Base-by-base conservation (phyloP, 495 filamentous ascomycete species). In the Tuber magnatum region DNA sequence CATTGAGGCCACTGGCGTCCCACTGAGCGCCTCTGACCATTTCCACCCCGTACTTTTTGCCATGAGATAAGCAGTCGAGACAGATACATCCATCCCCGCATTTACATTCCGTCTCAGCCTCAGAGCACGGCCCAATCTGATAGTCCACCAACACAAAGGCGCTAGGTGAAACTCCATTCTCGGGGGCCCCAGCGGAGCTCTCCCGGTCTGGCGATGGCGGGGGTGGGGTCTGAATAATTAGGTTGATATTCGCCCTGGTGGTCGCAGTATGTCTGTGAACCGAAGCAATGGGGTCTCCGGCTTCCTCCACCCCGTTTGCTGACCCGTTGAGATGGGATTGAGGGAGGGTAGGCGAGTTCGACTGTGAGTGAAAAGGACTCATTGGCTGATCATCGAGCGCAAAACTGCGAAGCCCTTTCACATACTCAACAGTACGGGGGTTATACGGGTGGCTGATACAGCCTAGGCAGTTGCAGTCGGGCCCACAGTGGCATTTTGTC, bases 21-120 rank as follows among this genome's bases (percentile, higher is more conserved):
- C 56, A 65, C 28, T 28, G 56, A 65, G 28, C 56, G 56, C 20
- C 8, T 12, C 56, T 20, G 28, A 2, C 42, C 77, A 18, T 73
- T 70, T 1, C 70, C 22, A 71, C 68, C 0, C 73, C 80, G 56
- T 81, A 76, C 42, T 75, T 74, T 35, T 80, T 80, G 65, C 79
- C 80, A 51, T 81, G 80, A 22, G 80, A 81, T 18, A 81, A 41
- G 71, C 80, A 81, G 14, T 76, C 74, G 72, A 81, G 71, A 48
- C 80, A 81, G 12, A 80, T 74, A 39, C 80, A 81, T 35, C 79
- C 79, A 51, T 81, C 79, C 46, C 80, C 80, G 32, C 80, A 81
- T 72, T 76, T 81, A 20, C 80, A 81, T 32, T 74, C 80, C 4
- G 80, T 24, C 22, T 72, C 73, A 14, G 68, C 80, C 61, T 81